Conservation (phyloP, 2,329 filamentous ascomycete species). For the Furcasterigmium sp. region DNA sequence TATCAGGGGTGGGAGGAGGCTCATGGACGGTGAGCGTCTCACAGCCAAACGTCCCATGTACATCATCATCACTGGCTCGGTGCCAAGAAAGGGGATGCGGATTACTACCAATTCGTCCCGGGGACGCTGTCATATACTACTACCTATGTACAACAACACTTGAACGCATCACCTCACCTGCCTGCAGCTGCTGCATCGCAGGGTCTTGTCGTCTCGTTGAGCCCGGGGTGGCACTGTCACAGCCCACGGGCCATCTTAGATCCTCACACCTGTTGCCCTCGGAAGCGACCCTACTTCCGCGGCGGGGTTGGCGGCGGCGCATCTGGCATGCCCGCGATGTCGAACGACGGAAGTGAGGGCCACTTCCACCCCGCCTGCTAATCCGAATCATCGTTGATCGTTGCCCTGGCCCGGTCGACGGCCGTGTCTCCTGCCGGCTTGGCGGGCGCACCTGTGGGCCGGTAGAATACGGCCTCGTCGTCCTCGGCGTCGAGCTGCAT, state of each 20-base stretch:
- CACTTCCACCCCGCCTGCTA: conserved; percentile 22
- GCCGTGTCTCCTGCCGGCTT: conserved; percentile 53
- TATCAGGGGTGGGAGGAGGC: no score
- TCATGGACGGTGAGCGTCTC: no score
- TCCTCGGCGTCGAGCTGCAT: conserved; percentile 95
- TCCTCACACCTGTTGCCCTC: no score
- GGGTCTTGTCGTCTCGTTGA: no score
- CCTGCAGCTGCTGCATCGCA: no score
- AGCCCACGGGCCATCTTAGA: no score
- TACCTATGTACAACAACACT: conserved; percentile 13
- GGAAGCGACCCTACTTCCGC: no score
- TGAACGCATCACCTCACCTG: neutral
- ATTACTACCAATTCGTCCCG: neutral
- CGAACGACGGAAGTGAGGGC: neutral
- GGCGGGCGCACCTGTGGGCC: conserved; percentile 22
- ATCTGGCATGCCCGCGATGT: neutral
- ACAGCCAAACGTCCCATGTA: no score
- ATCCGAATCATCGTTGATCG: conserved; percentile 56
- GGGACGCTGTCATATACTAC: conserved; percentile 11
- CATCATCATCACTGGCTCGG: neutral
- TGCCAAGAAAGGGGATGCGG: neutral
- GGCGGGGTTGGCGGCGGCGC: neutral
- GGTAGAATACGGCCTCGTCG: conserved; percentile 65
- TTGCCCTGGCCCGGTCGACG: conserved; percentile 53
- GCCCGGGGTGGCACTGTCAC: no score